Evolutionary conservation across 495 filamentous ascomycete species (phyloP).

Genomic region (Penicillium canariense): DNA sequence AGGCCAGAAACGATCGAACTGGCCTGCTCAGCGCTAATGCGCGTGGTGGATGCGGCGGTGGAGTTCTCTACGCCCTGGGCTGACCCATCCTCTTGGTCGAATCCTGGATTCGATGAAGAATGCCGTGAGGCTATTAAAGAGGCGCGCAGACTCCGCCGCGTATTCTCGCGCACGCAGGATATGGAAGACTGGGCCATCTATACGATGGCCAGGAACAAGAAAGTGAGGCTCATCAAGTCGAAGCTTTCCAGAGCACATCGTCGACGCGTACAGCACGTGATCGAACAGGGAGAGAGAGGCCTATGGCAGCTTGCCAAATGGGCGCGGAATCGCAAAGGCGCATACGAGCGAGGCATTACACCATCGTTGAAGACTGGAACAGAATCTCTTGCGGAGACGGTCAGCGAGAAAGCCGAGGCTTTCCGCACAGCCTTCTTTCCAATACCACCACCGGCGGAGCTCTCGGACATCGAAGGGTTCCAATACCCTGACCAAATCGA

Average conservation of each 20-base stretch:
- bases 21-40: not conserved
- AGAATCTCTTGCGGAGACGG: not conserved
- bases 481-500: slow-evolving; percentile 1
- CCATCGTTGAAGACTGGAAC: not conserved
- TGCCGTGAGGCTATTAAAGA: slow-evolving; percentile 4
- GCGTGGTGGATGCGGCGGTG: not conserved
- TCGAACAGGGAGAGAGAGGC: slow-evolving; percentile 4
- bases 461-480: not conserved
- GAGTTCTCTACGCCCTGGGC: slow-evolving; percentile 7
- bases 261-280: slow-evolving; percentile 7
- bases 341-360: not conserved
- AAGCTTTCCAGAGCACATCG: slow-evolving; percentile 1
- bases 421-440: slow-evolving; percentile 7
- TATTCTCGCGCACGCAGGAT: not conserved
- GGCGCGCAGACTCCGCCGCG: not conserved
- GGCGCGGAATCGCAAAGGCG: not conserved
- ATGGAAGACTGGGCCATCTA: slow-evolving; percentile 5
- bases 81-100: slow-evolving; percentile 6
- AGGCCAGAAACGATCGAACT: not conserved
- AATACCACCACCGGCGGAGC: slow-evolving; percentile 6
- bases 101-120: slow-evolving; percentile 3
- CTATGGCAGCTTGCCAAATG: slow-evolving; percentile 13
- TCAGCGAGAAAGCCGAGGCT: not conserved
- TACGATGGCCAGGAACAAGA: slow-evolving; percentile 2
- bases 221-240: slow-evolving; percentile 9